Conservation (phyloP, 192 early-diverging fungal genomes). For the Coemansia sp. region DNA sequence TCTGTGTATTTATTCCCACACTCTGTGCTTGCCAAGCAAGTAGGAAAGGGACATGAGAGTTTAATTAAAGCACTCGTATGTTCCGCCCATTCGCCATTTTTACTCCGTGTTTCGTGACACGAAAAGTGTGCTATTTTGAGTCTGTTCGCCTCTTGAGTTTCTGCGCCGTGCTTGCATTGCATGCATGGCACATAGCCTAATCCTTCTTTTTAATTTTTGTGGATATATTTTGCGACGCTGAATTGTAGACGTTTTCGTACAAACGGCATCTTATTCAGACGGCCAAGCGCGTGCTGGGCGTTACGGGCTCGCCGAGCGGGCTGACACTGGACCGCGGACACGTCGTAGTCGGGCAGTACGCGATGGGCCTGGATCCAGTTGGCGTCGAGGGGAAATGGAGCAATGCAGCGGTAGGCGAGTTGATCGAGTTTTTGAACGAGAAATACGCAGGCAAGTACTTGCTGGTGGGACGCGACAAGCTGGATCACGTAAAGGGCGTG, state of each 20-base stretch:
- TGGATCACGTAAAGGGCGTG: conserved; percentile 95
- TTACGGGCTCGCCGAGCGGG: conserved; percentile 83
- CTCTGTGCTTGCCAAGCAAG: neutral
- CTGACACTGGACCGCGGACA: conserved; percentile 76
- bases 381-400: conserved; percentile 69
- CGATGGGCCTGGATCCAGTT: conserved; percentile 88
- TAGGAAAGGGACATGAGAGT: neutral
- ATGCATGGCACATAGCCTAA: neutral
- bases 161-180: neutral
- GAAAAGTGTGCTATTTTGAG: neutral
- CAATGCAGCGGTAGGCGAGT: conserved; percentile 70
- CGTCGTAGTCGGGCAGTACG: conserved; percentile 88
- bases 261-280: conserved; percentile 87
- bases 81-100: neutral
- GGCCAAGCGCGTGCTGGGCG: conserved; percentile 83
- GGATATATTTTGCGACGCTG: neutral
- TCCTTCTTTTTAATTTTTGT: neutral
- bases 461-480: conserved; percentile 92
- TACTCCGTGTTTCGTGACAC: neutral
- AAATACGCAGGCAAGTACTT: conserved; percentile 91
- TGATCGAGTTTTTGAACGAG: conserved; percentile 74
- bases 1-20: conserved; percentile 3
- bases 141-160: neutral
- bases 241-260: conserved; percentile 86
- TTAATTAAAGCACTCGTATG: conserved; percentile 27